Conservation (phyloP, 108 stramenopile genomes). For the Seminavis robusta region DNA sequence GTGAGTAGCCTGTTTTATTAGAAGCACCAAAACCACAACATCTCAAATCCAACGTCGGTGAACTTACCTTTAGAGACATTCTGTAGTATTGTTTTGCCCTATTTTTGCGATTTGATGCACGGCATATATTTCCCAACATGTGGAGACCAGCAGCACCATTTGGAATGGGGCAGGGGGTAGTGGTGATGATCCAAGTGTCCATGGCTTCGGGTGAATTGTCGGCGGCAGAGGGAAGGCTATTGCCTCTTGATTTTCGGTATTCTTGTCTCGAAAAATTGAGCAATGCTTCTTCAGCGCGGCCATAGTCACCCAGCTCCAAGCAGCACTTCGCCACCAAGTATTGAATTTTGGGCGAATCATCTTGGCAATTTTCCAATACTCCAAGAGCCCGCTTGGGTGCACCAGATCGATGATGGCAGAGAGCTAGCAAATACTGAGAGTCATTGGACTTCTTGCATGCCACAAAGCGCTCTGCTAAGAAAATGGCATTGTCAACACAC, state of each 20-base stretch:
- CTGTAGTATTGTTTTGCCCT: constrained; percentile 77
- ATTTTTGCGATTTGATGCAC: constrained; percentile 62
- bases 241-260: constrained; percentile 25
- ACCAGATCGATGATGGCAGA: constrained; percentile 72
- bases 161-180: constrained; percentile 68
- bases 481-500: constrained; percentile 76
- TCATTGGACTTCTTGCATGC: constrained; percentile 47
- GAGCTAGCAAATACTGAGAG: constrained; percentile 63
- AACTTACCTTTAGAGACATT: constrained; percentile 63
- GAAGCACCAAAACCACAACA: not conserved
- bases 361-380: constrained; percentile 34
- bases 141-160: constrained; percentile 87
- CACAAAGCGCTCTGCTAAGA: constrained; percentile 73
- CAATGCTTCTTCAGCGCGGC: constrained; percentile 75
- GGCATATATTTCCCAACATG: constrained; percentile 80
- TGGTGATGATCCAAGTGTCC: constrained; percentile 62
- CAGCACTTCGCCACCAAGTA: constrained; percentile 76
- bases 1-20: not conserved
- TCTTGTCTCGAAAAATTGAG: constrained; percentile 32
- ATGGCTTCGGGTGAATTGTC: constrained; percentile 17
- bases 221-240: constrained; percentile 8
- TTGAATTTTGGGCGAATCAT: constrained; percentile 13
- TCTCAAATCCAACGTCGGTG: not conserved
- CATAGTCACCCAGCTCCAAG: constrained; percentile 59
- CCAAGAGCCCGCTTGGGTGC: constrained; percentile 46